Conservation (phyloP, 2,329 filamentous ascomycete genomes). For the Sporothrix variecibatus region DNA sequence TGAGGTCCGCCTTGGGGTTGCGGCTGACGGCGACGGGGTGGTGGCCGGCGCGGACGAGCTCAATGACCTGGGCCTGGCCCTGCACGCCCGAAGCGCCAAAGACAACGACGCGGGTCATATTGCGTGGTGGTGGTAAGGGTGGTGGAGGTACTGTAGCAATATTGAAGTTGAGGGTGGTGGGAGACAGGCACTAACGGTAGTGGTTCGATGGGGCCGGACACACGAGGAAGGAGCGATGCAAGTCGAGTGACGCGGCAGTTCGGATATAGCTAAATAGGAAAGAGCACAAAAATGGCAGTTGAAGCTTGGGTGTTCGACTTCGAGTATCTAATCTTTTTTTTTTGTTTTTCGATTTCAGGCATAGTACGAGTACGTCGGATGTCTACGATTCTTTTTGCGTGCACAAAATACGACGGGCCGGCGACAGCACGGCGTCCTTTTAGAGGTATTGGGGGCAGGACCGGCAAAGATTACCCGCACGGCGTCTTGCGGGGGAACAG, state of each 20-base stretch:
- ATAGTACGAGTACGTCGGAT: not conserved
- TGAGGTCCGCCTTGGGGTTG: conserved; percentile 29
- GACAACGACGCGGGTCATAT: conserved; percentile 35
- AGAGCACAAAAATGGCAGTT: not conserved
- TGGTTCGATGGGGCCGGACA: not conserved
- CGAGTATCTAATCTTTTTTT: not conserved
- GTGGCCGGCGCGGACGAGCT: conserved; percentile 33
- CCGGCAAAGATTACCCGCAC: conserved; percentile 24
- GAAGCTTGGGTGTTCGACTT: not conserved
- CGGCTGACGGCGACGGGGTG: conserved; percentile 36
- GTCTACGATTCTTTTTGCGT: not conserved
- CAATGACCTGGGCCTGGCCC: conserved; percentile 34
- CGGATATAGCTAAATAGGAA: not conserved
- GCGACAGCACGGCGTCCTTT: conserved; percentile 8
- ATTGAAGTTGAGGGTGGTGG: not conserved
- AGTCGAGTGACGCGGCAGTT: not conserved
- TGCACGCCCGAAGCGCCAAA: conserved; percentile 37
- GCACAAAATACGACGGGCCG: not conserved
- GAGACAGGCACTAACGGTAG: not conserved
- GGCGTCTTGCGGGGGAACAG: not conserved
- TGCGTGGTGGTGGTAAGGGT: not conserved
- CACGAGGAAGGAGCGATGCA: not conserved
- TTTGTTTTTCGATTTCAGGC: not conserved
- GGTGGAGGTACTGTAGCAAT: not conserved
- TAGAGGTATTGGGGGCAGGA: not conserved